phyloP scores from a whole-genome alignment of 148 eudicot genomes.

The Vaccinium corymbosum region DNA sequence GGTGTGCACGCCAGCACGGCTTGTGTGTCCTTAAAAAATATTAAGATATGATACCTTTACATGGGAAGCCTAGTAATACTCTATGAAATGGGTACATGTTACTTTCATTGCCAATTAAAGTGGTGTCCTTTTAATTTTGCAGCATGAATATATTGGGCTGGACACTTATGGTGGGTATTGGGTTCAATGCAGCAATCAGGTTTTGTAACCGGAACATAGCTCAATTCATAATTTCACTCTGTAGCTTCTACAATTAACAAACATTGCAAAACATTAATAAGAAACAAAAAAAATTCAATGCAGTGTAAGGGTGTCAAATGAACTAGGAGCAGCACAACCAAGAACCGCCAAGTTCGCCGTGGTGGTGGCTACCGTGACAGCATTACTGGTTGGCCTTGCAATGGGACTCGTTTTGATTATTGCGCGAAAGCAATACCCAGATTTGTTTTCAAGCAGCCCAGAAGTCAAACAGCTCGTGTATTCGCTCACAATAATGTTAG shows the following conservation, averaged over 20 bases:
- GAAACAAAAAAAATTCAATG: not conserved
- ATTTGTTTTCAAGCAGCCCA: not conserved
- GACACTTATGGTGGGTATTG: conserved; percentile 38
- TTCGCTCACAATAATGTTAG: not conserved
- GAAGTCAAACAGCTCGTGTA: conserved; percentile 1
- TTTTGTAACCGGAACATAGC: not conserved
- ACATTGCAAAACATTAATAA: not conserved
- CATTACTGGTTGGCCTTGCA: not conserved
- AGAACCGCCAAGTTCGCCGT: conserved; percentile 11
- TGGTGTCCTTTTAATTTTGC: conserved; percentile 12
- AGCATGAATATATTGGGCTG: conserved; percentile 58
- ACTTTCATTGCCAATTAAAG: not conserved
- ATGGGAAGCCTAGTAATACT: too few species aligned
- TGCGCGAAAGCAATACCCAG: not conserved
- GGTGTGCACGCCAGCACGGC: not conserved
- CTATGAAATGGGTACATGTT: too few species aligned
- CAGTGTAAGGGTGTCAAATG: conserved; percentile 28
- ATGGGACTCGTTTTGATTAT: not conserved
- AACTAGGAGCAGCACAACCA: conserved; percentile 22
- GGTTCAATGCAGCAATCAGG: conserved; percentile 59
- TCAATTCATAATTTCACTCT: not conserved
- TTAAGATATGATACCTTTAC: too few species aligned
- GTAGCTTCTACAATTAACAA: not conserved
- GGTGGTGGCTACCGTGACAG: conserved; percentile 4
- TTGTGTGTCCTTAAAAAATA: too few species aligned